Evolutionary conservation across 176 grass and related monocot species (phyloP).

Genomic region (Aechmea fasciata): DNA sequence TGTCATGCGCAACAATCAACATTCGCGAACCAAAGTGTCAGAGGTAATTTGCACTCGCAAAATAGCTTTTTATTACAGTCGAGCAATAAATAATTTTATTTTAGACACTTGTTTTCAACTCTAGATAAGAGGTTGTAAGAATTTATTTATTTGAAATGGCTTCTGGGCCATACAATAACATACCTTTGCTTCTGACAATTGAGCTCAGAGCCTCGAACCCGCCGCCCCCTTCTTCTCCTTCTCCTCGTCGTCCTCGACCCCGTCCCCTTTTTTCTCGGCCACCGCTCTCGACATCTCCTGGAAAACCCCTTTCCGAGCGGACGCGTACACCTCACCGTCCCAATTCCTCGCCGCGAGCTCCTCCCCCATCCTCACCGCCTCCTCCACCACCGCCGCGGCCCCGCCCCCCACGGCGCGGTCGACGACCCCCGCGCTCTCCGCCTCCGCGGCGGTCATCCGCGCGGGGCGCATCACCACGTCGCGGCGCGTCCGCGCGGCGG

Average conservation of each 20-base stretch:
- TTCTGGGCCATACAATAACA: too few relatives aligned
- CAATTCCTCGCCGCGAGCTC: slow-evolving; percentile 69
- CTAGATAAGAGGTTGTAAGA: too few relatives aligned
- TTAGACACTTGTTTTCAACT: too few relatives aligned
- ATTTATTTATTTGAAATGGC: too few relatives aligned
- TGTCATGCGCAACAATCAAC: too few relatives aligned
- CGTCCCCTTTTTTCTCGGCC: slow-evolving; percentile 33
- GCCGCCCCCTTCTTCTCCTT: slow-evolving; percentile 28
- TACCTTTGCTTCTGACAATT: too few relatives aligned
- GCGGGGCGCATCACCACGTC: slow-evolving; percentile 43
- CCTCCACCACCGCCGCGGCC: slow-evolving; percentile 36
- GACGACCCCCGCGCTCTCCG: slow-evolving; percentile 47
- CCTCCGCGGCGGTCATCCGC: slow-evolving; percentile 47
- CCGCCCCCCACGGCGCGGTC: slow-evolving; percentile 43
- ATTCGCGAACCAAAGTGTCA: too few relatives aligned
- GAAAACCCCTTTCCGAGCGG: slow-evolving; percentile 46
- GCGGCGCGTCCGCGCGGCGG: slow-evolving; percentile 36
- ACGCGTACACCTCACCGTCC: slow-evolving; percentile 59
- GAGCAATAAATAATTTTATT: too few relatives aligned
- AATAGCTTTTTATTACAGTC: too few relatives aligned
- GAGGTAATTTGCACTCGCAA: too few relatives aligned
- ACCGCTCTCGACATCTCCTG: slow-evolving; percentile 41
- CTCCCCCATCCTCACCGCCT: slow-evolving; percentile 64
- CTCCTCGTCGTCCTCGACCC: slow-evolving; percentile 44
- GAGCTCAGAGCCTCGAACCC: slow-evolving; percentile 36